Percentiles rank a stretch among this genome's conserved stretches.
Evolutionary conservation across 2,329 filamentous ascomycete species (phyloP).

Genomic region (Paraconiothyrium brasiliense): DNA sequence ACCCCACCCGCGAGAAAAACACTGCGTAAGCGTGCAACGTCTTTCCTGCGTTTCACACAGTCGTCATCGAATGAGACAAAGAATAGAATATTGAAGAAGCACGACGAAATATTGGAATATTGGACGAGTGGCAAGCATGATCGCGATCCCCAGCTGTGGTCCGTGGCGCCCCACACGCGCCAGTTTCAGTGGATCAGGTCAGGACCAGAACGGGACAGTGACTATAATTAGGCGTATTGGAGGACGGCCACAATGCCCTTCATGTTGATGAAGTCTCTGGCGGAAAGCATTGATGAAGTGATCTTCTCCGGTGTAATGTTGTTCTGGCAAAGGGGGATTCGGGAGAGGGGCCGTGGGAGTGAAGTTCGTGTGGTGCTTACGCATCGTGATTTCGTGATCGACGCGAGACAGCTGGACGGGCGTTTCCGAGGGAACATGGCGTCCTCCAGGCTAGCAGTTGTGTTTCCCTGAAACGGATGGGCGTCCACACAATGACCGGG

Average conservation of each 20-base stretch:
- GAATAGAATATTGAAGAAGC: slow-evolving; percentile 6
- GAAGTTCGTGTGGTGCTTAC: not conserved
- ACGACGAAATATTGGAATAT: slow-evolving; percentile 13
- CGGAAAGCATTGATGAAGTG: not conserved
- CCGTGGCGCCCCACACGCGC: slow-evolving; percentile 7
- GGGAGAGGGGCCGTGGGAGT: slow-evolving; percentile 1
- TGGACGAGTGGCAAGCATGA: slow-evolving; percentile 10
- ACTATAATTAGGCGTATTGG: slow-evolving; percentile 11
- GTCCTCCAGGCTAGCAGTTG: not conserved
- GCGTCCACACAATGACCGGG: not conserved
- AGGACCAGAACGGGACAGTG: not conserved
- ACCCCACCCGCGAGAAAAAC: not conserved
- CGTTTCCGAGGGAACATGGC: slow-evolving; percentile 11
- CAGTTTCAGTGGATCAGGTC: slow-evolving; percentile 4
- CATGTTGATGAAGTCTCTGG: not conserved
- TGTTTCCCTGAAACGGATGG: not conserved
- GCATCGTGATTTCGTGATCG: slow-evolving; percentile 3
- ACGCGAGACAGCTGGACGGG: not conserved
- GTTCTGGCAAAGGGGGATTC: not conserved
- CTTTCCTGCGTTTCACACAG: not conserved
- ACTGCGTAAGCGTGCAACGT: slow-evolving; percentile 11
- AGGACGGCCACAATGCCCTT: slow-evolving; percentile 1
- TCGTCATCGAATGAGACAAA: slow-evolving; percentile 1
- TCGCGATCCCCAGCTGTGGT: slow-evolving; percentile 7
- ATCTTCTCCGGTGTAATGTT: not conserved